A percentile compares a stretch with the other conserved stretches of the same genome.
Conservation (phyloP, 1,284 basidiomycete genomes). For the Meripilus lineatus region DNA sequence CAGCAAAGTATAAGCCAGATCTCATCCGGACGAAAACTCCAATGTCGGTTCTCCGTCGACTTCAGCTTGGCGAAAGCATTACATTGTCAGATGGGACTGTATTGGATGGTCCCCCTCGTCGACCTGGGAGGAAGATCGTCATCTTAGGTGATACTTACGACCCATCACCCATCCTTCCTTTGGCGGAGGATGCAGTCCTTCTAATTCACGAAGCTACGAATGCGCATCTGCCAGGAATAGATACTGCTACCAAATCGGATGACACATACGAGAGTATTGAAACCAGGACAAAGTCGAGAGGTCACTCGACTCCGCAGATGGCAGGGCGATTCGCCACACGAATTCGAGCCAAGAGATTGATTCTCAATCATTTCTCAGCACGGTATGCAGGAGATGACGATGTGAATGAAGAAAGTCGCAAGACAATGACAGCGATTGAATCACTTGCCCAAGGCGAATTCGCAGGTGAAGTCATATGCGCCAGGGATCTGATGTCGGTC, state of each 20-base stretch:
- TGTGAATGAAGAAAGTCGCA: constrained; percentile 39
- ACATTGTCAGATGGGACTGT: constrained; percentile 75
- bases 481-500: constrained; percentile 68
- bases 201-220: constrained; percentile 90
- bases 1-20: constrained; percentile 56
- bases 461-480: constrained; percentile 54
- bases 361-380: constrained; percentile 85
- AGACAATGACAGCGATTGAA: constrained; percentile 58
- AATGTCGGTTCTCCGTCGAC: constrained; percentile 61
- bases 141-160: constrained; percentile 83
- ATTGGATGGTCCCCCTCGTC: constrained; percentile 65
- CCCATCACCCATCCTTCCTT: constrained; percentile 54
- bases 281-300: constrained; percentile 67
- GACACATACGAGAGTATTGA: constrained; percentile 65
- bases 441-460: constrained; percentile 50
- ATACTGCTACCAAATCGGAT: constrained; percentile 47
- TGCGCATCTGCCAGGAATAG: constrained; percentile 73
- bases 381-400: constrained; percentile 38
- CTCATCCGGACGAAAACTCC: constrained; percentile 70
- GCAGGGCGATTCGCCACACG: constrained; percentile 78
- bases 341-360: constrained; percentile 61
- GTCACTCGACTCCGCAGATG: constrained; percentile 92
- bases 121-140: constrained; percentile 69
- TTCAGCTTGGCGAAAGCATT: constrained; percentile 70
- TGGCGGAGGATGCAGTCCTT: constrained; percentile 62